Evolutionary conservation across 225 moss, liverwort and hornwort species (phyloP).

Genomic region (Antitrichia curtipendula): DNA sequence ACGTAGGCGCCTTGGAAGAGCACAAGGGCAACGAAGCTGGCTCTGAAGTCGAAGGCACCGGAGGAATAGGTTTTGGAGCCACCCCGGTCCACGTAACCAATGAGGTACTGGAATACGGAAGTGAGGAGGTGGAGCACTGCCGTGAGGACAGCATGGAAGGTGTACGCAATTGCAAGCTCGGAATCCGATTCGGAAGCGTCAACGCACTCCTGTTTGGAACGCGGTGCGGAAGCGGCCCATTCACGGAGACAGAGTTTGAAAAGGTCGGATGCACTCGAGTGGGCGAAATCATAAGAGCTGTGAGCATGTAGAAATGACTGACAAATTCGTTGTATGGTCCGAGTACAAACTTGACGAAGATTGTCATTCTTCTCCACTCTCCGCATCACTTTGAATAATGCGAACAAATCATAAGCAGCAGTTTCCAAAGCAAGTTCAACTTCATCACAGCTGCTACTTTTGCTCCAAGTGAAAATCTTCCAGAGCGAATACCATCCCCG

Average conservation of each 20-base stretch:
- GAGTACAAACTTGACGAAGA: not conserved
- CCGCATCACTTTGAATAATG: no score
- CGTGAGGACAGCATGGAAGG: not conserved
- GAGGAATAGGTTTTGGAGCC: not conserved
- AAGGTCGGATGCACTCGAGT: no score
- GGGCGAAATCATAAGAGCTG: no score
- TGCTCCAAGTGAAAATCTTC: accelerated
- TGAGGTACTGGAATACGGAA: not conserved
- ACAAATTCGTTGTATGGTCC: not conserved
- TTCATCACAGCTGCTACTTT: accelerated
- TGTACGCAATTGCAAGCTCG: not conserved
- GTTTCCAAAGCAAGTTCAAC: accelerated
- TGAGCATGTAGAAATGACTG: no score
- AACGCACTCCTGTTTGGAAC: not conserved
- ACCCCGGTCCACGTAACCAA: not conserved
- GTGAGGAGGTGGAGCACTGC: not conserved
- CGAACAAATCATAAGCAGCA: no score
- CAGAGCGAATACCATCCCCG: accelerated
- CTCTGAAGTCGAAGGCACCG: not conserved
- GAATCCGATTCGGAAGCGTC: not conserved
- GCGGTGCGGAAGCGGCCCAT: accelerated
- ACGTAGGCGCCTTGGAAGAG: not conserved
- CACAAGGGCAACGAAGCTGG: not conserved
- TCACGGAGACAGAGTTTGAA: no score
- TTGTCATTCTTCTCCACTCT: not conserved